Conservation (phyloP, 208 protist species). For the Blechomonas ayalai region DNA sequence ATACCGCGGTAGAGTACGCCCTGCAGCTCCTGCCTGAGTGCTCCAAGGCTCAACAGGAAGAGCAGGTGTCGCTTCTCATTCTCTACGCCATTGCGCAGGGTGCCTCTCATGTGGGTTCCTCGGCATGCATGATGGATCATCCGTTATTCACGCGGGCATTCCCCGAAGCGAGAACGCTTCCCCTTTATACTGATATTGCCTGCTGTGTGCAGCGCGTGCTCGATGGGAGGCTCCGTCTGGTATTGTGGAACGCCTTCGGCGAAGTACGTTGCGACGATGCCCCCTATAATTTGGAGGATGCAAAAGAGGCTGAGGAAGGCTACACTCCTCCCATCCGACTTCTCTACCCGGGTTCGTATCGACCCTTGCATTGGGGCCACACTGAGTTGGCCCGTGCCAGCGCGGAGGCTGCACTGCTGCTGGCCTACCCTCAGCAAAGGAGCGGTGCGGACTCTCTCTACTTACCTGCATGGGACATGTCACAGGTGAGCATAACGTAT, state of each 20-base stretch:
- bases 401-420: constrained; percentile 10
- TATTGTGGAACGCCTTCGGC: constrained; percentile 51
- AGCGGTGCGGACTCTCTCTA: neutral
- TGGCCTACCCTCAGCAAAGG: neutral
- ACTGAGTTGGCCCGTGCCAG: constrained; percentile 54
- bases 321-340: constrained; percentile 12
- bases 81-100: constrained; percentile 32
- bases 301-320: neutral
- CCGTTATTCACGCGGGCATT: constrained; percentile 1
- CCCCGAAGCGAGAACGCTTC: neutral
- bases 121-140: neutral
- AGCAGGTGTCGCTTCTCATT: constrained; percentile 31
- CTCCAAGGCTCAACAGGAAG: constrained; percentile 34
- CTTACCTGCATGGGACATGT: neutral
- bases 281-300: constrained; percentile 4
- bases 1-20: constrained; percentile 6
- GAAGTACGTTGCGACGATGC: constrained; percentile 18
- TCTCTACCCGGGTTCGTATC: constrained; percentile 70
- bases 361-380: constrained; percentile 73
- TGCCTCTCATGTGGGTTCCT: neutral
- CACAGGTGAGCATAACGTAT: constrained; percentile 35
- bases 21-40: constrained; percentile 21
- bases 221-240: constrained; percentile 5
- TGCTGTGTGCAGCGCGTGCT: constrained; percentile 7
- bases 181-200: neutral